Base-by-base conservation (phyloP, 805 yeast genomes). In the Starmerella sirachaensis region DNA sequence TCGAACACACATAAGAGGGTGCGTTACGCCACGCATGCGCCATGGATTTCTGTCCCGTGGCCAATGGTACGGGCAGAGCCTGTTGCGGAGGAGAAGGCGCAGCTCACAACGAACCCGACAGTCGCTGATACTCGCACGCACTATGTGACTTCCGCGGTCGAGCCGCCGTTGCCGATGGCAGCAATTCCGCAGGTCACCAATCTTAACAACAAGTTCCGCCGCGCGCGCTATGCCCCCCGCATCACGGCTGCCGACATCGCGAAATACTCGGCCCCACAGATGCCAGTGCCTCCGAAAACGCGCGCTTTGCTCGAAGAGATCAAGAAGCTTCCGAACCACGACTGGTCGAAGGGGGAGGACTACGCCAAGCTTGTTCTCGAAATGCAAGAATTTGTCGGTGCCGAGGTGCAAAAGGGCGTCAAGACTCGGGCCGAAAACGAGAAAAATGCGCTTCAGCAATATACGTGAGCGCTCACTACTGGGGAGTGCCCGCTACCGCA, bases 11-110 rank as follows among this genome's bases (percentile, higher is more conserved):
- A 78, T 68, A 61, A 83, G 64, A 93, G 93, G 21, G 72, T 72
- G 42, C 73, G 97, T 59, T 72, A 74, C 49, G 83, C 86, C 18
- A 70, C 70, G 46, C 76, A 80, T 48, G 76, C 78, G 50, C 72
- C 70, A 29, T 69, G 74, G 36, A 63, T 83, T 37, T 71, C 75
- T 18, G 76, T 86, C 35, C 96, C 96, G 37, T 88, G 94, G 93
- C 95, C 95, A 26, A 86, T 91, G 1, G 74, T 66, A 23, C 56
- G 57, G 17, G 48, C 55, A 6, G 47, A 58, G 42, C 61, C 65
- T 0, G 37, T 32, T 6, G 33, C 13, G 5, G 38, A 25, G 14
- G 41, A 33, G 23, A 38, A 37, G 21, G 76, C 75, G 35, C 61
- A 55, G 21, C 63, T 72, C 46, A 71, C 76, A 3, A 81, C 93